Base-by-base conservation (phyloP, 768 basidiomycete species). In the Kwoniella bestiolae region DNA sequence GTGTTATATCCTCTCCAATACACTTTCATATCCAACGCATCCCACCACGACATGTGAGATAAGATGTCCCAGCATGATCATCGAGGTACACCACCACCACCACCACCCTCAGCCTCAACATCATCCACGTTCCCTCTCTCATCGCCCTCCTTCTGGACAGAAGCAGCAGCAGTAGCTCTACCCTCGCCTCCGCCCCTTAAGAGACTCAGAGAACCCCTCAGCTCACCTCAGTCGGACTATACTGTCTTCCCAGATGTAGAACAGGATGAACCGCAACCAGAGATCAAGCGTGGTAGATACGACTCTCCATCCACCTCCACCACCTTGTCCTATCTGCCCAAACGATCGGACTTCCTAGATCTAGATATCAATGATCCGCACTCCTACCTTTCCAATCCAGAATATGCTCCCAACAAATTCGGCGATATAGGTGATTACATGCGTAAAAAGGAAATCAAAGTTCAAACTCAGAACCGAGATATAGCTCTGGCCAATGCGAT, bases 351-450 rank as follows among this genome's bases (percentile, higher is more conserved):
- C 49, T 67, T 64, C 3, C 32, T 67, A 14, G 52, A 55, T n/a
- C 63, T 65, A n/a, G 66, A 62, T 31, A 26, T 51, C 32, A 46
- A 66, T 44, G 34, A 70, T 25, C 62, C 69, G 2, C 76, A 77
- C 60, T 44, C 64, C 1, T 80, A 80, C 58, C 71, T 78, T 38
- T 69, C 71, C 38, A 68, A 71, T 26, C 58, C 73, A 2, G 79
- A 81, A 23, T 96, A 94, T 76, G 91, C 89, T 0, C 86, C 90
- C 2, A 86, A 89, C 31, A 86, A 84, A 35, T 97, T 94, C 78
- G 93, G 91, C 14, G 87, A 86, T 1, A 91, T 87, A 67, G 91
- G 90, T 0, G 89, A 94, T 75, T 97, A 96, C 76, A 92, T 96
- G 91, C 81, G 84, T 2, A 85, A 93, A 65, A 97, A 97, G 82